Base-by-base conservation (phyloP, 371 early-diverging fungal species). In the Globomyces sp. region DNA sequence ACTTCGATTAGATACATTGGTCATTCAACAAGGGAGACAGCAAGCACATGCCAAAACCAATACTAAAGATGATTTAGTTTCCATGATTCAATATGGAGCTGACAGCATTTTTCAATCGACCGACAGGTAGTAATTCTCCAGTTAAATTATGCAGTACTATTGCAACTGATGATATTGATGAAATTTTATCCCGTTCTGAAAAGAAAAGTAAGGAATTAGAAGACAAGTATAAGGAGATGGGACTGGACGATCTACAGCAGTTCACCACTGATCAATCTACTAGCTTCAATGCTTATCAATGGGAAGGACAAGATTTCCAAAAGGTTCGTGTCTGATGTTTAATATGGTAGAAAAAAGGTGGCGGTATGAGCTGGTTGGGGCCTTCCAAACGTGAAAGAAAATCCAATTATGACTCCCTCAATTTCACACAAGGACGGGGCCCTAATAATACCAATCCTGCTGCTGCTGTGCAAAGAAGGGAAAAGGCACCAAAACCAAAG, bases 81-180 rank as follows among this genome's bases (percentile, higher is more conserved):
- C 85, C 24, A 97, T 98, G 98, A 96, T 98, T 58, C 96, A 93
- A 71, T 93, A 94, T 68, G 99, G 99, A 43, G 98, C 99, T 0
- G 90, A 94, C 37, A 83, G 81, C 36, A 90, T 98, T 13, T 92
- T 98, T 68, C 83, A 81, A 45, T 84, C 85, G 13, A 64, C 71
- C 1, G 86, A 85, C 13, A 24, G 24, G 24, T 24, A 24, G 24
- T 24, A 24, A 24, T 24, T 24, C 24, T 24, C 24, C 24, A 24
- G 24, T 24, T 24, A 24, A 24, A 24, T 24, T 24, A 24, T 24
- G 24, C 24, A 81, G 77, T 59, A 83, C 80, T 1, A 78, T 81
- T 4, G 71, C 77, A 8, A 89, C 87, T 13, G 85, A 90, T 34
- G 90, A 91, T 68, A 95, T 99, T 72, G 99, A 98, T 50, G 90